Base-by-base conservation (phyloP, 805 yeast genomes). In the Sungouiozyma intestinalis region DNA sequence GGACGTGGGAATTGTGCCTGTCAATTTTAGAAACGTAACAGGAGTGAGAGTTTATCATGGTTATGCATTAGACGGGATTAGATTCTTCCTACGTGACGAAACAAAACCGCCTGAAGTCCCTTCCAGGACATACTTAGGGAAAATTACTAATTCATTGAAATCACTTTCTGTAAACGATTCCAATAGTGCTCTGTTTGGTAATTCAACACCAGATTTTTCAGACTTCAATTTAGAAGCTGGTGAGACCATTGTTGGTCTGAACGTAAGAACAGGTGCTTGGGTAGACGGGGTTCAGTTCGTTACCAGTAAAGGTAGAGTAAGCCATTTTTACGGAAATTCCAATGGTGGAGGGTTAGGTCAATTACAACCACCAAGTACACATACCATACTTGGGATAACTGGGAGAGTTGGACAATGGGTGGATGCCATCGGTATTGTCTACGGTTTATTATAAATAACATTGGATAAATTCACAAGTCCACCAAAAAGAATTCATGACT, bases 241-340 rank as follows among this genome's bases (percentile, higher is more conserved):
- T 38, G 95, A 90, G 55, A 45, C 49, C 8, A 65, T 90, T 6
- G 58, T 68, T 3, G 81, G 80, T 19, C 65, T 88, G 42, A 68
- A 72, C 35, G 64, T 86, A 37, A 69, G 94, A 48, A 68, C 77
- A 35, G 97, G 97, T 9, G 77, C 71, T 1, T 92, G 97, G 97
- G 68, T 92, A 4, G 97, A 92, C 66, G 95, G 81, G 1, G 65
- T 85, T 17, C 92, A 84, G 55, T 65, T 92, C 29, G 68, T 77
- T 16, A 83, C 94, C 2, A 66, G 64, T 43, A 55, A 56, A 3
- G 82, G 81, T 2, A 67, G 78, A 46, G 52, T 66, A 1, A 73
- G 81, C 33, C 70, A 69, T 2, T 62, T 75, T 69, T 73, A 66
- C 49, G 97, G 97, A 13, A 83, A 83, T 39, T 57, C 64, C 1